These are phyloP conservation scores for Schizochytrium sp. DNA, from an alignment of 108 stramenopile genomes.

Conservation along the genomic window DNA sequence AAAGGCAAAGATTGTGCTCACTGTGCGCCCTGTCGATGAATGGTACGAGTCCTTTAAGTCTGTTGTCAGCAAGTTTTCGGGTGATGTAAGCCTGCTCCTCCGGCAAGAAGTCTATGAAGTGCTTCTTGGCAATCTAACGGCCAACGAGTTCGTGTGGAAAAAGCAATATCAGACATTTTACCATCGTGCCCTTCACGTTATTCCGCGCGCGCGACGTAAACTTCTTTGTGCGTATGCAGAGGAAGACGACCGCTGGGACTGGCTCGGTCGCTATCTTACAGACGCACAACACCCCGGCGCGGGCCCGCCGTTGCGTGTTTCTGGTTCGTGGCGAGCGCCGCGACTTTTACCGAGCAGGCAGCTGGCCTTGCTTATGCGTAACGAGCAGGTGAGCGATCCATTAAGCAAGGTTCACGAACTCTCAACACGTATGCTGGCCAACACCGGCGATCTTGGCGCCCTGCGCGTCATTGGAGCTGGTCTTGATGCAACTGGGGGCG, in stretches of 20 bases:
- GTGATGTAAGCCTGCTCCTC: background rate
- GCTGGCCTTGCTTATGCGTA: background rate
- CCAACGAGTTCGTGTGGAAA: background rate
- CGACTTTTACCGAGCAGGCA: background rate
- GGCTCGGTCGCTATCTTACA: background rate
- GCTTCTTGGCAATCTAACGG: background rate
- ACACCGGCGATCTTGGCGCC: background rate
- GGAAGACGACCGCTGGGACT: background rate
- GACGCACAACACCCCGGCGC: background rate
- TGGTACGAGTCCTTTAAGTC: background rate
- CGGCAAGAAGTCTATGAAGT: background rate
- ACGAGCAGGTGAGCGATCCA: background rate
- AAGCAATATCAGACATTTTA: background rate
- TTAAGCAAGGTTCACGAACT: background rate
- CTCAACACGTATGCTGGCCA: background rate
- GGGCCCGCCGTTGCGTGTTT: background rate
- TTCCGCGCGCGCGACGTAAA: background rate
- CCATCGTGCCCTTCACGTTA: background rate
- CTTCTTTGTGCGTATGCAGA: background rate
- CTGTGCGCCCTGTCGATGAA: background rate
- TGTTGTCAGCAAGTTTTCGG: background rate
- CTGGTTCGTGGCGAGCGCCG: background rate
- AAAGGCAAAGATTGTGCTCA: background rate
- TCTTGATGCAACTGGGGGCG: background rate
- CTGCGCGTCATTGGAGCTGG: background rate